Base-by-base conservation (phyloP, 805 yeast species). In the Candida endomychidarum region DNA sequence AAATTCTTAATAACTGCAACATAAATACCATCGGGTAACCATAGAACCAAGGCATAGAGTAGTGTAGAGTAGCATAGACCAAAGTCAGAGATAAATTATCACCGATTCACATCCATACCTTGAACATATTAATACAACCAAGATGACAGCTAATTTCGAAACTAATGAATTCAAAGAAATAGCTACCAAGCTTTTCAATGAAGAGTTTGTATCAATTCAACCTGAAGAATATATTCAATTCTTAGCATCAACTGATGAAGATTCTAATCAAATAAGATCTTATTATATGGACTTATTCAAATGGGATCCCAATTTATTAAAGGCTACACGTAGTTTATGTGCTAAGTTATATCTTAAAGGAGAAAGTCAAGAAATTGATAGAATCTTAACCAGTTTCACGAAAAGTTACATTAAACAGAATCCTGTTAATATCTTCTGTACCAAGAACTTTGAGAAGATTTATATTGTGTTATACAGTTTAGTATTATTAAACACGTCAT, bases 351-450 rank as follows among this genome's bases (percentile, higher is more conserved):
- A 82, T 60, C 71, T 88, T 51, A 78, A 79, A 53, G 96, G 91
- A 5, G 96, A 88, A 61, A 80, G 93, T 2, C 90, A 84, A 51
- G 84, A 83, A 52, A 79, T 87, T 38, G 93, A 86, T 59, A 72
- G 86, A 35, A 74, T 87, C 21, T 63, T 88, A 41, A 81, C 83
- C 31, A 72, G 81, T 3, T 81, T 86, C 53, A 76, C 93, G 14
- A 67, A 68, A 38, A 74, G 81, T 38, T 87, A 90, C 81, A 63
- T 69, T 16, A 57, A 57, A 20, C 74, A 58, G 64, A 78, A 66
- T 62, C 75, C 70, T 15, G 62, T 51, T 40, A 73, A 70, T 56
- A 70, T 68, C 30, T 80, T 67, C 55, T 72, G 67, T 55, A 78
- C 74, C 53, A 62, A 60, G 40, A 75, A 69, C 53, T 65, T 67